These are phyloP conservation scores for Ramichloridium luteum DNA, from an alignment of 2,329 filamentous ascomycete species.

Conservation along the genomic window DNA sequence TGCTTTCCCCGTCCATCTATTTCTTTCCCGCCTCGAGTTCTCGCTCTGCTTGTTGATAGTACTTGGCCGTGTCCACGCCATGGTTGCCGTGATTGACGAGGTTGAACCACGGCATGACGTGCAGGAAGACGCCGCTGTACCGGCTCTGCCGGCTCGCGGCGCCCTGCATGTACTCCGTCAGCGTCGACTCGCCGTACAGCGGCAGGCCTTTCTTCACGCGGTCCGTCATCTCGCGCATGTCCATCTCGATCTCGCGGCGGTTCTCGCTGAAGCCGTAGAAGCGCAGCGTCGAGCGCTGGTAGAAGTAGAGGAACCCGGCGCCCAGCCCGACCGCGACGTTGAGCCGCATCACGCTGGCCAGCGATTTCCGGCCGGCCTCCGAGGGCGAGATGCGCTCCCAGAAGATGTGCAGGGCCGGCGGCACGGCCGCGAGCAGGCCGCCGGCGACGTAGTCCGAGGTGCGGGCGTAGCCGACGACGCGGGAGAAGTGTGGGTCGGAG, in stretches of 20 bases:
- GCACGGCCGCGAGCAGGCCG: conserved; percentile 53
- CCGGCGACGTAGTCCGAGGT: conserved; percentile 70
- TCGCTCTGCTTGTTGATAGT: conserved; percentile 88
- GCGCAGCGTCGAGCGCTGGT: conserved; percentile 68
- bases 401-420: conserved; percentile 59
- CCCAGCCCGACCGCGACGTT: conserved; percentile 57
- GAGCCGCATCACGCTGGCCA: conserved; percentile 71
- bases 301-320: conserved; percentile 75
- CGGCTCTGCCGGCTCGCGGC: conserved; percentile 85
- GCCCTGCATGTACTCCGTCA: conserved; percentile 86
- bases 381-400: conserved; percentile 82
- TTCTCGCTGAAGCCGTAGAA: conserved; percentile 97
- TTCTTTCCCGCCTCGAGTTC: conserved; percentile 72
- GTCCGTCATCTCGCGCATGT: conserved; percentile 96
- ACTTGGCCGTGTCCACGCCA: conserved; percentile 95
- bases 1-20: conserved; percentile 11
- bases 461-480: conserved; percentile 79
- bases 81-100: conserved; percentile 95
- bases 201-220: conserved; percentile 89
- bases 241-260: conserved; percentile 79
- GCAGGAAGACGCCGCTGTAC: conserved; percentile 73
- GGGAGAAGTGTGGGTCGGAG: conserved; percentile 90
- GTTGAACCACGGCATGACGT: conserved; percentile 92
- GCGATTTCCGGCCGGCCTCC: conserved; percentile 68
- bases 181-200: conserved; percentile 66